phyloP scores from a whole-genome alignment of 2,329 filamentous ascomycete species.

The Apiospora aurea region DNA sequence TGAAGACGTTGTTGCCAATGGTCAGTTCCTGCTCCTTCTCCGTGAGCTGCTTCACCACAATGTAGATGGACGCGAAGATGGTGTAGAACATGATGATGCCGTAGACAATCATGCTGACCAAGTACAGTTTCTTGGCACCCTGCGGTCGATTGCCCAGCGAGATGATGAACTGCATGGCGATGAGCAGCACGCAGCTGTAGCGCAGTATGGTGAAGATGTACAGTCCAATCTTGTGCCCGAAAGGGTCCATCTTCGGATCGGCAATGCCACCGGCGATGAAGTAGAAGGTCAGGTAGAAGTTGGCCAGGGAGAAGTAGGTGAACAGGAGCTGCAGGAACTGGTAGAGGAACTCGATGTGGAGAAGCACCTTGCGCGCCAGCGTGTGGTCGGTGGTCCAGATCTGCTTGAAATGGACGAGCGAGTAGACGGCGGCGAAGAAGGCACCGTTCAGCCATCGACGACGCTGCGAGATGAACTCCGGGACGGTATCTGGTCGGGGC shows the following conservation, averaged over 20 bases:
- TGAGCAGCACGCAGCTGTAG: slow-evolving; percentile 86
- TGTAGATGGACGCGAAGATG: slow-evolving; percentile 86
- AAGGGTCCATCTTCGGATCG: slow-evolving; percentile 83
- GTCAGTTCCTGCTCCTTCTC: slow-evolving; percentile 53
- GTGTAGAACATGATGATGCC: slow-evolving; percentile 95
- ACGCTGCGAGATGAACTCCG: slow-evolving; percentile 96
- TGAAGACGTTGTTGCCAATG: slow-evolving; percentile 89
- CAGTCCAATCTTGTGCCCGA: slow-evolving; percentile 83
- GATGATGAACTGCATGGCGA: slow-evolving; percentile 94
- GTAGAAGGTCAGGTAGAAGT: slow-evolving; percentile 99
- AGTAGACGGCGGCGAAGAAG: slow-evolving; percentile 98
- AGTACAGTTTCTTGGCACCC: slow-evolving; percentile 89
- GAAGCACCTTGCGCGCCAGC: slow-evolving; percentile 82
- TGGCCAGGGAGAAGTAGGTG: slow-evolving; percentile 97
- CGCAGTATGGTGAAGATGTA: slow-evolving; percentile 87
- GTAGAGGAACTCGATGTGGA: slow-evolving; percentile 95
- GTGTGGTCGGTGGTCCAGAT: slow-evolving; percentile 95
- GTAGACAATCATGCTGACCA: slow-evolving; percentile 89
- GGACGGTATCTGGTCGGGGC: slow-evolving; percentile 75
- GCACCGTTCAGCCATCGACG: slow-evolving; percentile 97
- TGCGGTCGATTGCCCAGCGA: slow-evolving; percentile 96
- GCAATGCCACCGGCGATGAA: slow-evolving; percentile 93
- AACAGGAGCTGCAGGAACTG: slow-evolving; percentile 92
- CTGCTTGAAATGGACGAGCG: slow-evolving; percentile 91
- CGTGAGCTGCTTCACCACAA: slow-evolving; percentile 82